Percentiles rank a stretch among this genome's conserved stretches.
These are phyloP conservation scores for Cinnamomum chago DNA, from an alignment of 164 flowering plant genomes.

Conservation along the genomic window DNA sequence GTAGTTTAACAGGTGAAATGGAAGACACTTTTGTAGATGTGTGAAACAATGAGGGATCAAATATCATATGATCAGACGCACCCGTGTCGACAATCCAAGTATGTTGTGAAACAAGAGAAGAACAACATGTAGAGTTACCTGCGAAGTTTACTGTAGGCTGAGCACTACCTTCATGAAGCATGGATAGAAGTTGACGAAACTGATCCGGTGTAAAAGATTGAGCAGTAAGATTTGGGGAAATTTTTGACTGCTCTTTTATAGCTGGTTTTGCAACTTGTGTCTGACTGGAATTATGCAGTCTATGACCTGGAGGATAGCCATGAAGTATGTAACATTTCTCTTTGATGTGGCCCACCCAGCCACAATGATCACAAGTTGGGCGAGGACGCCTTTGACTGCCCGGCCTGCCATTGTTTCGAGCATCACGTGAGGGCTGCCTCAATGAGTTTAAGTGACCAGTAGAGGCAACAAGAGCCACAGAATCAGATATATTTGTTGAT, in stretches of 20 bases:
- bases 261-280: neutral
- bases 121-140: neutral
- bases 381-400: neutral
- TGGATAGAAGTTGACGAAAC: neutral
- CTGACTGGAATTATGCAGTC: neutral
- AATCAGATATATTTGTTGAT: no score
- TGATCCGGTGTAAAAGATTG: neutral
- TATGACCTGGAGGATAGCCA: neutral
- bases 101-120: neutral
- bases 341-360: neutral
- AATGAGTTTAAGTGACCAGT: neutral
- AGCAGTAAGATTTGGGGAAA: neutral
- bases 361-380: neutral
- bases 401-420: neutral
- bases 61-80: neutral
- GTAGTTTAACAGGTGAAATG: neutral
- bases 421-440: neutral
- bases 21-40: neutral
- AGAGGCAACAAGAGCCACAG: neutral
- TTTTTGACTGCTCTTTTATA: neutral
- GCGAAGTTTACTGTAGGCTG: neutral
- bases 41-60: neutral
- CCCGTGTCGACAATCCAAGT: neutral
- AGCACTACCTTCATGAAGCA: neutral
- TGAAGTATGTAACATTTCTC: neutral